Percentiles rank a stretch among this genome's conserved stretches.
These are phyloP conservation scores for Rhipidocladum racemiflorum DNA, from an alignment of 176 grass and related monocot species.

Conservation along the genomic window DNA sequence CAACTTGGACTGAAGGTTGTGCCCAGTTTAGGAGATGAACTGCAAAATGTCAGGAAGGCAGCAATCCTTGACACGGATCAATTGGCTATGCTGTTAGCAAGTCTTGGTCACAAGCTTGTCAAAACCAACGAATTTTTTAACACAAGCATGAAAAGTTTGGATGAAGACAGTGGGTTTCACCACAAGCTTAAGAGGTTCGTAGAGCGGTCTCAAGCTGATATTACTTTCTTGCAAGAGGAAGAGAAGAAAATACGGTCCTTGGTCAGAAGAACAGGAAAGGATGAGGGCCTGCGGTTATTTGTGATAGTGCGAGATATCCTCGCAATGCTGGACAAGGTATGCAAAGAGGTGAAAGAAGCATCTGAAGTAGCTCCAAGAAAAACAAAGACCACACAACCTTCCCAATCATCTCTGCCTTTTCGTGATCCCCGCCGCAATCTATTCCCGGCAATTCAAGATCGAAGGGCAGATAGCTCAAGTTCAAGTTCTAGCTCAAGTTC, in stretches of 20 bases:
- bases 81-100: constrained; percentile 54
- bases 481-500: constrained; percentile 54
- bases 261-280: constrained; percentile 62
- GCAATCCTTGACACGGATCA: constrained; percentile 67
- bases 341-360: constrained; percentile 79
- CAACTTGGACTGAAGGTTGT: constrained; percentile 68
- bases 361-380: constrained; percentile 36
- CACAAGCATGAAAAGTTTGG: constrained; percentile 57
- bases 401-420: constrained; percentile 23
- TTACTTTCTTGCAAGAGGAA: constrained; percentile 52
- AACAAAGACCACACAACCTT: constrained; percentile 26
- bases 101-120: constrained; percentile 51
- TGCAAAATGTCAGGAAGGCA: constrained; percentile 74
- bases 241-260: constrained; percentile 75
- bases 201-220: constrained; percentile 46
- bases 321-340: constrained; percentile 69
- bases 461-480: constrained; percentile 52
- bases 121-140: constrained; percentile 83
- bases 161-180: constrained; percentile 78
- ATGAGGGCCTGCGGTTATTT: constrained; percentile 81
- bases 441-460: constrained; percentile 62
- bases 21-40: constrained; percentile 62
- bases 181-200: constrained; percentile 53
- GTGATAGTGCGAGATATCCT: constrained; percentile 77
- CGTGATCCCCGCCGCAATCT: constrained; percentile 52